phyloP scores from a whole-genome alignment of 805 yeast genomes.

The Zygotorulaspora chibaensis region DNA sequence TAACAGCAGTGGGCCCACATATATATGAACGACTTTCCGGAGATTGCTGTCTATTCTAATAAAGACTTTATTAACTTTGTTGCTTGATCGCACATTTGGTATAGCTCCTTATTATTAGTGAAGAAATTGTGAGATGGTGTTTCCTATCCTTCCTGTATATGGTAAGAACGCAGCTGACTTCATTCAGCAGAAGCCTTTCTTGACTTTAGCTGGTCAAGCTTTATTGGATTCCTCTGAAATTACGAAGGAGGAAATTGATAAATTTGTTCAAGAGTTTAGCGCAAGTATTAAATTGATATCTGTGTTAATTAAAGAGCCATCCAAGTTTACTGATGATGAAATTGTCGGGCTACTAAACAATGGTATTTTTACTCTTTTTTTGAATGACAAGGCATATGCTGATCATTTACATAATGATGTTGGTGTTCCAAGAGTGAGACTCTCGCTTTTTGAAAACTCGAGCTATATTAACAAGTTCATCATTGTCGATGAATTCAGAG shows the following conservation, averaged over 20 bases:
- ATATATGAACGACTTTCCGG: too few relatives aligned
- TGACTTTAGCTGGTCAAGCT: conserved; percentile 27
- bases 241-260: conserved; percentile 15
- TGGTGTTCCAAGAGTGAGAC: conserved; percentile 51
- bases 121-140: conserved; percentile 29
- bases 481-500: conserved; percentile 12
- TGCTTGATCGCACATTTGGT: too few relatives aligned
- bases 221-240: conserved; percentile 25
- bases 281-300: conserved; percentile 24
- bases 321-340: conserved; percentile 38
- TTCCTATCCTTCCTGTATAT: conserved; percentile 39
- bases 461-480: conserved; percentile 19
- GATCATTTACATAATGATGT: conserved; percentile 35
- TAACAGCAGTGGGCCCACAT: too few relatives aligned
- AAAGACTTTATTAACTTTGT: too few relatives aligned
- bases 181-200: conserved; percentile 19
- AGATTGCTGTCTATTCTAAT: too few relatives aligned
- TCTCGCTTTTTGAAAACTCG: conserved; percentile 33
- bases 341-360: conserved; percentile 52
- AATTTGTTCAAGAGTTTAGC: conserved; percentile 13
- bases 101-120: too few relatives aligned
- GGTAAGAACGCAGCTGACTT: conserved; percentile 15
- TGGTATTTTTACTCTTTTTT: conserved; percentile 52
- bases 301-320: conserved; percentile 23
- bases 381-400: conserved; percentile 29